Percentiles rank a stretch among this genome's conserved stretches.
Evolutionary conservation across 257 asterid genomes (phyloP).

Genomic region (Schizonepeta tenuifolia): DNA sequence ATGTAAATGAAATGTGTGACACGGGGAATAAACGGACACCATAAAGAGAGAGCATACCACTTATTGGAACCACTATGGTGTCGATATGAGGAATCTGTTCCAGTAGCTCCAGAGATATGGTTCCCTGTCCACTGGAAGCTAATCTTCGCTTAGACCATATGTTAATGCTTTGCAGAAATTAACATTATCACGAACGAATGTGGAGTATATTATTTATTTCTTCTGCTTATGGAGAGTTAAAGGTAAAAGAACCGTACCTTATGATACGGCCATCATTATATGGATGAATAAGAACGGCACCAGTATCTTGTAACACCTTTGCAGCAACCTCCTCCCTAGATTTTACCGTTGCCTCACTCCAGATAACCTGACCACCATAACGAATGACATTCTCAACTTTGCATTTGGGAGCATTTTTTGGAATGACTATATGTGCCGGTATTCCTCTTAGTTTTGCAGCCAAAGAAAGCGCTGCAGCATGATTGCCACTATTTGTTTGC

Average conservation of each 20-base stretch:
- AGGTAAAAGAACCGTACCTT: constrained; percentile 48
- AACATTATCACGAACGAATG: neutral
- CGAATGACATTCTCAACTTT: constrained; percentile 92
- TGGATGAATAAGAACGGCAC: constrained; percentile 89
- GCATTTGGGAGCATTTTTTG: constrained; percentile 87
- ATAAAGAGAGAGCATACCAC: constrained; percentile 54
- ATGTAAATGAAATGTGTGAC: constrained; percentile 1
- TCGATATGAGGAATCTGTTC: constrained; percentile 79
- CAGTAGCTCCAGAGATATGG: constrained; percentile 81
- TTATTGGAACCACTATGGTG: constrained; percentile 81
- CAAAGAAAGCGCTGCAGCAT: constrained; percentile 97
- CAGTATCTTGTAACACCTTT: constrained; percentile 72
- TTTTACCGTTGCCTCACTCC: constrained; percentile 74
- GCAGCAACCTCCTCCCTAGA: constrained; percentile 82
- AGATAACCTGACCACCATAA: constrained; percentile 77
- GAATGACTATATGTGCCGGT: constrained; percentile 84
- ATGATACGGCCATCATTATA: constrained; percentile 79
- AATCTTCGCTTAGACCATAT: constrained; percentile 8
- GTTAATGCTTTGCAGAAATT: neutral
- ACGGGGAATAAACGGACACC: constrained; percentile 14
- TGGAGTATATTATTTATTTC: neutral
- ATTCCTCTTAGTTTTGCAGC: constrained; percentile 91
- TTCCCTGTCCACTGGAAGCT: constrained; percentile 87
- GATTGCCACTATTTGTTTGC: constrained; percentile 72
- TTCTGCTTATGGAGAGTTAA: neutral